These are phyloP conservation scores for Daldinia loculata DNA, from an alignment of 495 filamentous ascomycete species.

Conservation along the genomic window DNA sequence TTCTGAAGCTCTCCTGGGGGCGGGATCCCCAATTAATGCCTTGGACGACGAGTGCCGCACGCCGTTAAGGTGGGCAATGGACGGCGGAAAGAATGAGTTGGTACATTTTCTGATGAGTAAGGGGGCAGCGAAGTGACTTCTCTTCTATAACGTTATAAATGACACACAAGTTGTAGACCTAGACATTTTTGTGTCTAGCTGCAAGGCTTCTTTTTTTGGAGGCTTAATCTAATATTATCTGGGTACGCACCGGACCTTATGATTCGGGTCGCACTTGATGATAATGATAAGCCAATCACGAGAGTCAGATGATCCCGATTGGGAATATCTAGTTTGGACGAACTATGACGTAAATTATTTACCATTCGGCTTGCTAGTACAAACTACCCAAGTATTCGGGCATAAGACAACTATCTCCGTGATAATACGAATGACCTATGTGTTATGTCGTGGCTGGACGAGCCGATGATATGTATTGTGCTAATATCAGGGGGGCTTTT, in stretches of 20 bases:
- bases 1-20: conserved; percentile 43
- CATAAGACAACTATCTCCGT: not conserved
- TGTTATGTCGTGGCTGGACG: not conserved
- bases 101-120: conserved; percentile 34
- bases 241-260: not conserved
- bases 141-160: not conserved
- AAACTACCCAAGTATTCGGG: not conserved
- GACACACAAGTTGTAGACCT: too few species aligned
- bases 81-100: conserved; percentile 30
- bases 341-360: conserved; percentile 1
- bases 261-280: not conserved
- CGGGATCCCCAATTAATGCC: conserved; percentile 46
- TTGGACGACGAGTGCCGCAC: conserved; percentile 46
- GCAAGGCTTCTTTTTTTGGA: not conserved
- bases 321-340: conserved; percentile 12
- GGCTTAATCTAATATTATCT: not conserved
- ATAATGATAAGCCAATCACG: conserved; percentile 16
- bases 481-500: not conserved
- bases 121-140: conserved; percentile 23
- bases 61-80: conserved; percentile 36
- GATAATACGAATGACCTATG: not conserved
- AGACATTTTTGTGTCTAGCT: too few species aligned
- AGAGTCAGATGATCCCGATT: conserved; percentile 9
- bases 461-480: not conserved
- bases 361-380: not conserved